A percentile compares a stretch with the other conserved stretches of the same genome.
Conservation (phyloP, 805 yeast genomes). For the Ogataea siamensis region DNA sequence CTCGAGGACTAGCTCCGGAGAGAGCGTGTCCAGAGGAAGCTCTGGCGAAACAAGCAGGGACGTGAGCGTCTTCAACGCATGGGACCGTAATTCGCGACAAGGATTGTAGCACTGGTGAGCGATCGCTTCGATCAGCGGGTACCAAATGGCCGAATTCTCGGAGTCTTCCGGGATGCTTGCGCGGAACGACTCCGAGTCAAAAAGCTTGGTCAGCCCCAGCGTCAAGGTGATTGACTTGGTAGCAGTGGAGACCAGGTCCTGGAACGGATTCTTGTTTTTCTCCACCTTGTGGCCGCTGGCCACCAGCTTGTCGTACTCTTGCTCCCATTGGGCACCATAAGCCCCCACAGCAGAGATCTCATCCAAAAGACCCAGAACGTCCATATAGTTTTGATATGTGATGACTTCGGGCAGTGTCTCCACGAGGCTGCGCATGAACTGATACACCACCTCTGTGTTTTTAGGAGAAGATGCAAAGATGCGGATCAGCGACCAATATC, state of each 20-base stretch:
- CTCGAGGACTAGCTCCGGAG: constrained; percentile 61
- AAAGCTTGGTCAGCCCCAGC: constrained; percentile 42
- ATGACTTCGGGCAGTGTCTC: constrained; percentile 36
- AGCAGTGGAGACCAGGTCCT: constrained; percentile 55
- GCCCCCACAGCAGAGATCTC: constrained; percentile 83
- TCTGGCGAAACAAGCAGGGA: constrained; percentile 43
- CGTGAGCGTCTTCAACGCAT: constrained; percentile 63
- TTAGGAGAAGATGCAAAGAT: constrained; percentile 43
- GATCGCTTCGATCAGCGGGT: constrained; percentile 74
- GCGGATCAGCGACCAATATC: constrained; percentile 50
- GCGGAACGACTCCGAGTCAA: constrained; percentile 34
- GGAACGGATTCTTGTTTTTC: constrained; percentile 45
- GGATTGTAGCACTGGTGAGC: constrained; percentile 91
- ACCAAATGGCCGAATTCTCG: constrained; percentile 37
- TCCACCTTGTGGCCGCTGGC: constrained; percentile 44
- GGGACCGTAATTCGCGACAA: constrained; percentile 68
- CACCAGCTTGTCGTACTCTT: constrained; percentile 48
- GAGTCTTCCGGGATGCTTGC: constrained; percentile 32
- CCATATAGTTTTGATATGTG: constrained; percentile 54
- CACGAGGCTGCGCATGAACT: constrained; percentile 44
- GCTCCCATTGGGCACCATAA: constrained; percentile 73
- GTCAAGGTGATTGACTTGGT: constrained; percentile 63
- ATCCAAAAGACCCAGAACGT: constrained; percentile 67
- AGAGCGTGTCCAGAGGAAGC: constrained; percentile 35
- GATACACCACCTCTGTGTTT: constrained; percentile 42